Evolutionary conservation across 2,329 filamentous ascomycete species (phyloP), one percentile per base, ranked within the genome.

Genomic region (Fusarium liriodendri): DNA sequence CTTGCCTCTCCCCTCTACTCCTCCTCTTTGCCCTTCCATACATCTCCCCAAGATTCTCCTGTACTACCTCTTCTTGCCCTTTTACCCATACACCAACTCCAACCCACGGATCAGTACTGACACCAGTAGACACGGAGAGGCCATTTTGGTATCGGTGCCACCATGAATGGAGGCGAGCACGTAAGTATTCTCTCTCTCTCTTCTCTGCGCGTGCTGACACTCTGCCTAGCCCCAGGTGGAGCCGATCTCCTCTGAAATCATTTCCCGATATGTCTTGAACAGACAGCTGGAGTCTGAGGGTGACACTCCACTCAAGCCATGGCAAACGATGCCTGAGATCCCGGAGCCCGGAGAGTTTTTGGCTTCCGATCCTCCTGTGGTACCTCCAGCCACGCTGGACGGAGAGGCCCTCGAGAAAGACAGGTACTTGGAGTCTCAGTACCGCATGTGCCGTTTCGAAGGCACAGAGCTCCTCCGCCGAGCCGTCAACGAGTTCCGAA

Each of bases 401-500:
- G 29, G 29, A 2, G 42, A 59, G 0, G 8, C 42, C 0, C 29
- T 37, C 1, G 66, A 72, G 2, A 81, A 80, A 22, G 55, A 72
- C 6, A 85, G 87, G 0, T 98, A 97, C 67, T 84, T 98, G 0
- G 85, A 89, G 35, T 88, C 90, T 0, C 94, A 97, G 59, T 97
- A 97, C 78, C 85, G 90, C 4, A 87, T 98, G 2, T 86, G 95
- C 9, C 88, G 95, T 4, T 93, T 95, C 77, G 95, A 98, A 78
- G 89, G 91, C 0, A 85, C 94, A 4, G 89, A 92, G 14, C 88
- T 91, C 1, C 85, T 98, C 0, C 89, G 95, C 8, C 87, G 90
- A 70, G 91, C 93, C 0, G 87, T 97, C 1, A 82, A 84, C 0
- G 82, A 86, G 14, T 88, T 93, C 64, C 87, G 85, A 27, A 73